These are phyloP conservation scores for Pachyrhizus erosus DNA, from an alignment of 306 rosid species.

Conservation along the genomic window DNA sequence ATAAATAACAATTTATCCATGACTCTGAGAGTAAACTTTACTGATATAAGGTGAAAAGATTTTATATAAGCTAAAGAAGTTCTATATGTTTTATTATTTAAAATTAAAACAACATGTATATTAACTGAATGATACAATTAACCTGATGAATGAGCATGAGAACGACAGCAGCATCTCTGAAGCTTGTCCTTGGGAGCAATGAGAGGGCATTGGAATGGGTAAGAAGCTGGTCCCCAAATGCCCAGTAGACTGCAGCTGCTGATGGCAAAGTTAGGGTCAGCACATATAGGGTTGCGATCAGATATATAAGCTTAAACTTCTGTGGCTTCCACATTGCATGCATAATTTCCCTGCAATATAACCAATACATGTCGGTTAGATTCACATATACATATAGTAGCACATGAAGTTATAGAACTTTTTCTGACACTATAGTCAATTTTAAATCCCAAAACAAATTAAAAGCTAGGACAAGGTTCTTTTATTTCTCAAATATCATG, in stretches of 20 bases:
- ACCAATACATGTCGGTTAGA: constrained; percentile 16
- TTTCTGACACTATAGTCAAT: background rate
- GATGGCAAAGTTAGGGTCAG: constrained; percentile 92
- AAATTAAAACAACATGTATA: background rate
- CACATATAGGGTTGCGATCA: constrained; percentile 88
- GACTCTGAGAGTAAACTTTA: background rate
- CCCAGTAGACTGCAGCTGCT: constrained; percentile 95
- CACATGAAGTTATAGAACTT: background rate
- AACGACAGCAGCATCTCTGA: constrained; percentile 81
- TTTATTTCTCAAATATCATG: background rate
- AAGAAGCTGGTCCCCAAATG: constrained; percentile 88
- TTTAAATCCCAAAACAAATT: constrained; percentile 19
- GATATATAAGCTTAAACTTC: constrained; percentile 89
- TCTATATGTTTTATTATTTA: background rate
- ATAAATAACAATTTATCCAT: background rate
- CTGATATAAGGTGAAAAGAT: background rate
- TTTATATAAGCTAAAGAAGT: background rate
- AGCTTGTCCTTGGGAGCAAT: constrained; percentile 77
- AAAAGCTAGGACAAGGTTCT: background rate
- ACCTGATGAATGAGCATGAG: constrained; percentile 99
- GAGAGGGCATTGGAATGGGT: constrained; percentile 94
- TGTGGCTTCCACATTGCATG: constrained; percentile 99
- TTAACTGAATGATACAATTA: constrained; percentile 10
- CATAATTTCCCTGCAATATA: constrained; percentile 83
- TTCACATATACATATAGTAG: background rate